Conservation (phyloP, 441 rosid species). For the Brassica balearica region DNA sequence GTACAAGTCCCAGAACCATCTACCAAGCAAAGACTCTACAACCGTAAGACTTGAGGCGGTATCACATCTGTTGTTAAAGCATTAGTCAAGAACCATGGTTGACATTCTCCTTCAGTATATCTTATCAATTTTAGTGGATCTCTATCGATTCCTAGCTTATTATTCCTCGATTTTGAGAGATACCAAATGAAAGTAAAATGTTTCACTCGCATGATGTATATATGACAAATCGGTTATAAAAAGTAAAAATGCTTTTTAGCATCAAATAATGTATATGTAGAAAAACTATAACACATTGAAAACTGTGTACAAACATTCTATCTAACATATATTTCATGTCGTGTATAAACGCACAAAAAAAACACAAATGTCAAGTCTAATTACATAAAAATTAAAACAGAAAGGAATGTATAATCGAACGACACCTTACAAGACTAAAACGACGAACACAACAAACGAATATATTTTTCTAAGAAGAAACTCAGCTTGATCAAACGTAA, state of each 20-base stretch:
- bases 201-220: neutral
- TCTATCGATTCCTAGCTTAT: neutral
- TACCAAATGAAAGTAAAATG: neutral
- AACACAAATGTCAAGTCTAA: slow-evolving; percentile 14
- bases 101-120: neutral
- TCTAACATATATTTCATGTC: slow-evolving; percentile 1
- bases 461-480: neutral
- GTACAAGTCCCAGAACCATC: neutral
- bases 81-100: neutral
- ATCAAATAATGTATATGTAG: neutral
- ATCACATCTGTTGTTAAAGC: neutral
- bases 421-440: slow-evolving; percentile 24
- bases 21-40: neutral
- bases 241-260: neutral
- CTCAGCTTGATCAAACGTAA: slow-evolving; percentile 13
- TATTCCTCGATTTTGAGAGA: neutral
- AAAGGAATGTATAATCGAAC: slow-evolving; percentile 5
- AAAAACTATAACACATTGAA: neutral
- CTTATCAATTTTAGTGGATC: neutral
- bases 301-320: neutral
- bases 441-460: slow-evolving; percentile 24
- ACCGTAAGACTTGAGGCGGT: neutral
- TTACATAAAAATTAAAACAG: slow-evolving; percentile 30
- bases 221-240: neutral
- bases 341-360: slow-evolving; percentile 13